Evolutionary conservation across 306 rosid species (phyloP), one percentile per base, ranked within the genome.

Genomic region (Citrullus mucosospermus): DNA sequence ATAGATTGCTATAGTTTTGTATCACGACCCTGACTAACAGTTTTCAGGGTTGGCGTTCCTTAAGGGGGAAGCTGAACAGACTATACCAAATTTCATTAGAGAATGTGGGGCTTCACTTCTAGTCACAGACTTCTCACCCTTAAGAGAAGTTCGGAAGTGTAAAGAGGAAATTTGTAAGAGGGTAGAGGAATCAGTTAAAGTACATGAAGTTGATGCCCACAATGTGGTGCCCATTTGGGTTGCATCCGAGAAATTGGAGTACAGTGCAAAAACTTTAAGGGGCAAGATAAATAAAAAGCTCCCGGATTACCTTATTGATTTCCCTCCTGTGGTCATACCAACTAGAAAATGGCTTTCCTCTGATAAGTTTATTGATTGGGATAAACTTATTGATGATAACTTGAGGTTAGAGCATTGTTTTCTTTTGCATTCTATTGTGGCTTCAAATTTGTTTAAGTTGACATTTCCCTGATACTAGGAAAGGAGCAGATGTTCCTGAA

Each of bases 141-240:
- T 94, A 54, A 75, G 97, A 53, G 89, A 94, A 84, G 82, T 91
- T 12, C 70, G 81, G 77, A 90, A 79, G 69, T 94, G 93, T 73
- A 94, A 92, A 84, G 88, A 79, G 54, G 95, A 85, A 78, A 94
- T 94, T 56, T 89, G 95, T 79, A 63, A 90, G 89, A 88, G 81
- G 86, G 88, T 92, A 32, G 43, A 85, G 68, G 88, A 88, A 66
- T 88, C 67, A 25, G 91, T 94, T 81, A 66, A 81, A 4, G 78
- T 94, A 28, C 93, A 90, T 82, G 98, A 94, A 83, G 97, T 94
- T 75, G 98, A 94, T 84, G 92, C 95, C 53, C 98, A 94, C 82
- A 94, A 92, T 46, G 82, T 94, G 36, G 98, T 94, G 39, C 98
- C 98, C 25, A 81, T 87, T 80, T 92, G 96, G 98, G 88, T 78